phyloP scores from a whole-genome alignment of 768 basidiomycete species.

The Podaxis sp. region DNA sequence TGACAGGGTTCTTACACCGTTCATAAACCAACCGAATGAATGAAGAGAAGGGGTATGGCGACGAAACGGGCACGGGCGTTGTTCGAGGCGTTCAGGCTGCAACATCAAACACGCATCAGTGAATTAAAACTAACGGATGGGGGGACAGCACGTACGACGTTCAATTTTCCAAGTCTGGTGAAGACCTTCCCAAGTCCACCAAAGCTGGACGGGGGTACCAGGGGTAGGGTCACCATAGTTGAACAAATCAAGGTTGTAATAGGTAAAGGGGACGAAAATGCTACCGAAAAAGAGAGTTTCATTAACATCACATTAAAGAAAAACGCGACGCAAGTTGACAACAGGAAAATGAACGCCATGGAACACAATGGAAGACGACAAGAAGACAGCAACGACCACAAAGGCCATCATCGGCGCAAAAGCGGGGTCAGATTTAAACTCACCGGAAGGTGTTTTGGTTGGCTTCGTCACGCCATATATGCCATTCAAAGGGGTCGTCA shows the following conservation, averaged over 20 bases:
- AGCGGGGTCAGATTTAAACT: constrained; percentile 16
- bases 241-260: constrained; percentile 47
- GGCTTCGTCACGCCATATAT: constrained; percentile 46
- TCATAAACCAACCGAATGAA: background rate
- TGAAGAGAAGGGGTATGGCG: background rate
- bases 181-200: constrained; percentile 46
- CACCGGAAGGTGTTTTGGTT: constrained; percentile 43
- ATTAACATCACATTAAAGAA: background rate
- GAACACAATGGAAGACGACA: background rate
- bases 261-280: constrained; percentile 44
- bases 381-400: background rate
- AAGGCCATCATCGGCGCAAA: background rate
- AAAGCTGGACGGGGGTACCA: constrained; percentile 46
- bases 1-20: background rate
- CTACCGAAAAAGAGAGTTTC: constrained; percentile 26
- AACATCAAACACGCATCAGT: background rate
- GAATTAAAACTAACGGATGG: background rate
- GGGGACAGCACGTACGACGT: constrained; percentile 1
- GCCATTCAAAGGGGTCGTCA: constrained; percentile 42
- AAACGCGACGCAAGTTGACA: background rate
- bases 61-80: background rate
- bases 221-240: constrained; percentile 42
- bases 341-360: background rate
- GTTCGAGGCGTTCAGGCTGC: background rate
- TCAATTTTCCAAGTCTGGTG: constrained; percentile 53